Evolutionary conservation across 2,329 filamentous ascomycete genomes (phyloP).

Genomic region (Sclerotinia borealis): DNA sequence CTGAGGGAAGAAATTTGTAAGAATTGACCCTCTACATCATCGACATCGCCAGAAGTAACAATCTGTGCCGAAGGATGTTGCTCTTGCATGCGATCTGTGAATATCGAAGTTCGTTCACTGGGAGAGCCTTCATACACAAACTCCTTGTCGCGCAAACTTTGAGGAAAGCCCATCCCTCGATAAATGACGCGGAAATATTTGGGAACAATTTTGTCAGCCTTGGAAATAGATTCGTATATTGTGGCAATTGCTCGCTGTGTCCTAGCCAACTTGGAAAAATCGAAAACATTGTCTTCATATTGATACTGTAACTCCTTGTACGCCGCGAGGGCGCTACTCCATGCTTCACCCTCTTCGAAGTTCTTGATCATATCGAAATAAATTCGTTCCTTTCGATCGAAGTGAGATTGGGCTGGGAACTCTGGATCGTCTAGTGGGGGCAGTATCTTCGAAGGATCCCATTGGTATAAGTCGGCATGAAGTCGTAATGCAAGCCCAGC

Average conservation of each 20-base stretch:
- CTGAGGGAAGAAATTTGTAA: slow-evolving; percentile 75
- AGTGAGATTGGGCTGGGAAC: slow-evolving; percentile 79
- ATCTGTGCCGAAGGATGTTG: slow-evolving; percentile 84
- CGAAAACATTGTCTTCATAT: slow-evolving; percentile 83
- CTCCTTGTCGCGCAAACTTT: slow-evolving; percentile 76
- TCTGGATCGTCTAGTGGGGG: slow-evolving; percentile 63
- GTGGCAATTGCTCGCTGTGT: slow-evolving; percentile 86
- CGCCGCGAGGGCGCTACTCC: slow-evolving; percentile 79
- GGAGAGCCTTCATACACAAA: slow-evolving; percentile 84
- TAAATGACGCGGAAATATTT: slow-evolving; percentile 91
- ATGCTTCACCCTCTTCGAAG: slow-evolving; percentile 90
- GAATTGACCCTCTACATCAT: slow-evolving; percentile 87
- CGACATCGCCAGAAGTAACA: slow-evolving; percentile 60
- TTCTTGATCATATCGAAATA: slow-evolving; percentile 94
- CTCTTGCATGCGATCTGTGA: slow-evolving; percentile 87
- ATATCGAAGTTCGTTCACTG: slow-evolving; percentile 70
- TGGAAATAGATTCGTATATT: slow-evolving; percentile 82
- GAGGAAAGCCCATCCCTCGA: slow-evolving; percentile 81
- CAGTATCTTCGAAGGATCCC: slow-evolving; percentile 68
- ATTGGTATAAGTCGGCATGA: slow-evolving; percentile 88
- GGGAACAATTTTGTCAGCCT: slow-evolving; percentile 69
- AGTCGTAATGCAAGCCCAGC: slow-evolving; percentile 83
- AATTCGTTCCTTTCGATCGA: slow-evolving; percentile 86
- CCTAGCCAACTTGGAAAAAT: slow-evolving; percentile 85
- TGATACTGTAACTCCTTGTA: slow-evolving; percentile 90